Base-by-base conservation (phyloP, 495 filamentous ascomycete species). In the Cercophora scortea region DNA sequence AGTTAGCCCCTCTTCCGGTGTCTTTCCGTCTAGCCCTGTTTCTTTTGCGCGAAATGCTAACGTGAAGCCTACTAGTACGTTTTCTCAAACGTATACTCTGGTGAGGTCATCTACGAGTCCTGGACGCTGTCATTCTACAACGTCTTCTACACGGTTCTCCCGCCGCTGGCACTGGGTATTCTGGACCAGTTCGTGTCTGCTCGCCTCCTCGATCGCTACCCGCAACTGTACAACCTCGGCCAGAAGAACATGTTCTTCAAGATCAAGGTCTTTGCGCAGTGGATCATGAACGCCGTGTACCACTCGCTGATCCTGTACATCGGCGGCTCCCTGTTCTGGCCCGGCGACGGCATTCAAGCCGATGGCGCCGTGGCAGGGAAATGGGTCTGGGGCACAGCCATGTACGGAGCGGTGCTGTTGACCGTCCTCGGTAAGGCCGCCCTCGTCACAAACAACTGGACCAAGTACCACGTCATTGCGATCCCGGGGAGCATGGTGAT, bases 61-160 rank as follows among this genome's bases (percentile, higher is more conserved):
- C 58, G 15, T 32, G 33, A 15, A 44, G 15, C 48, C n/a, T n/a
- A n/a, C n/a, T n/a, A 89, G 87, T 98, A 94, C 66, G 87, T 89
- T 16, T 99, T 99, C 73, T 89, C 95, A 83, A 97, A 99, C 64
- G 88, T 85, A 54, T 99, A 97, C 70, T 96, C 93, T 1, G 94
- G 93, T 57, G 83, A 96, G 66, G 90, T 97, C 59, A 99, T 99
- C 66, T 96, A 91, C 81, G 94, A 99, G 72, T 96, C 92, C 12
- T 99, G 94, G 94, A 96, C 91, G 2, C 76, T 99, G 12, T 96
- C 94, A 12, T 95, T 96, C 76, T 99, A 96, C 78, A 99, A 99
- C 75, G 90, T 99, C 68, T 86, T 99, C 67, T 99, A 95, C 72
- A 97, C 94, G 8, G 86, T 94, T 42, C 71, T 96, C 34, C 94